Evolutionary conservation across 116 monocot genomes (phyloP), one percentile per base, ranked within the genome.

Genomic region (Zostera marina): DNA sequence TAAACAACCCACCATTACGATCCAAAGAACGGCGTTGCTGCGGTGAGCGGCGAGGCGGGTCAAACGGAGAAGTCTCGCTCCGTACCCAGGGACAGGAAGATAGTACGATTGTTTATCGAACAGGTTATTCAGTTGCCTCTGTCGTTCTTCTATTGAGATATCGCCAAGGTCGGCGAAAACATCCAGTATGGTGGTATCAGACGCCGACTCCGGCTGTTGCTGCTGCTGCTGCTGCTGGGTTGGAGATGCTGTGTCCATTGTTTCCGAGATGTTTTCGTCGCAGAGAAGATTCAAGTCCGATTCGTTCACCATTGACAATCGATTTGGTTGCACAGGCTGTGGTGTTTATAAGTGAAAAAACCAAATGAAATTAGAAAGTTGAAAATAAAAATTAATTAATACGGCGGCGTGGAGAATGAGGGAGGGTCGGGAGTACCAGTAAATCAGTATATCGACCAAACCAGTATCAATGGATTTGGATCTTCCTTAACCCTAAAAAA

Each of bases 221-320:
- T 41, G 8, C 13, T 14, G 17, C 41, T 10, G 25, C 2, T 14
- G 26, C 11, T 14, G 22, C n/a, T 11, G 54, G 25, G 54, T 11
- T 9, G 51, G 22, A 10, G 47, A 51, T 2, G 58, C 22, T 9
- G 58, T 59, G 22, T 24, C 39, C 16, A n/a, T n/a, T n/a, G n/a
- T n/a, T n/a, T n/a, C n/a, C n/a, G 52, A 26, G 16, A 70, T 13
- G 9, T 54, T 43, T 56, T 70, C 70, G 1, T 70, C 70, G 7
- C 70, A 70, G 14, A 70, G 21, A n/a, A 70, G 70, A 38, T 47
- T 56, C n/a, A n/a, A n/a, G n/a, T n/a, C n/a, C n/a, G n/a, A n/a
- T n/a, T n/a, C n/a, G n/a, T n/a, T n/a, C n/a, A n/a, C n/a, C n/a
- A n/a, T n/a, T n/a, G n/a, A n/a, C n/a, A n/a, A n/a, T n/a, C n/a